Conservation (phyloP, 73 alveolate species). For the Blepharisma japonicum region DNA sequence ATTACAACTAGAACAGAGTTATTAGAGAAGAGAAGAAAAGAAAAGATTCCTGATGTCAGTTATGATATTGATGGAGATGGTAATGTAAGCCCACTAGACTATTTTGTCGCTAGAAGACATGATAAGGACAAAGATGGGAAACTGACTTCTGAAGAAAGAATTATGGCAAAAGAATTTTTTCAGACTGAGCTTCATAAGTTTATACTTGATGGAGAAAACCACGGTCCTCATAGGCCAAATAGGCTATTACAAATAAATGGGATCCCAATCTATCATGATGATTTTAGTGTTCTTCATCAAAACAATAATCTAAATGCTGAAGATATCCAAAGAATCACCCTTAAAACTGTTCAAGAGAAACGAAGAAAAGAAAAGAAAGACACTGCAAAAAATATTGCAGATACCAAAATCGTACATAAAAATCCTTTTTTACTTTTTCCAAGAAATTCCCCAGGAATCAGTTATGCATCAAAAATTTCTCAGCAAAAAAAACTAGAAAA, state of each 20-base stretch:
- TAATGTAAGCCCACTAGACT: conserved; percentile 74
- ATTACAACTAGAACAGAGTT: conserved; percentile 17
- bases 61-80: conserved; percentile 86
- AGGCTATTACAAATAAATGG: conserved; percentile 89
- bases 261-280: background rate
- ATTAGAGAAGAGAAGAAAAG: background rate
- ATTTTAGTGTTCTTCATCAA: no score
- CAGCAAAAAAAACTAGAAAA: background rate
- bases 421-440: no score
- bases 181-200: conserved; percentile 34
- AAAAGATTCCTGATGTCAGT: conserved; percentile 30
- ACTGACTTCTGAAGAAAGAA: conserved; percentile 46
- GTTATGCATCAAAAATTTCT: background rate
- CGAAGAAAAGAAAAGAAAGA: no score
- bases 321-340: no score
- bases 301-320: no score
- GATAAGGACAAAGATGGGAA: conserved; percentile 79
- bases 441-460: background rate
- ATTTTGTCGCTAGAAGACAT: conserved; percentile 56
- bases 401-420: no score
- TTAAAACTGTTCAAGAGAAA: no score
- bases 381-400: no score
- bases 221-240: conserved; percentile 69
- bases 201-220: conserved; percentile 77
- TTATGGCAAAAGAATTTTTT: no score